phyloP scores from a whole-genome alignment of 2,329 filamentous ascomycete genomes.

The Mollisiaceae sp. region DNA sequence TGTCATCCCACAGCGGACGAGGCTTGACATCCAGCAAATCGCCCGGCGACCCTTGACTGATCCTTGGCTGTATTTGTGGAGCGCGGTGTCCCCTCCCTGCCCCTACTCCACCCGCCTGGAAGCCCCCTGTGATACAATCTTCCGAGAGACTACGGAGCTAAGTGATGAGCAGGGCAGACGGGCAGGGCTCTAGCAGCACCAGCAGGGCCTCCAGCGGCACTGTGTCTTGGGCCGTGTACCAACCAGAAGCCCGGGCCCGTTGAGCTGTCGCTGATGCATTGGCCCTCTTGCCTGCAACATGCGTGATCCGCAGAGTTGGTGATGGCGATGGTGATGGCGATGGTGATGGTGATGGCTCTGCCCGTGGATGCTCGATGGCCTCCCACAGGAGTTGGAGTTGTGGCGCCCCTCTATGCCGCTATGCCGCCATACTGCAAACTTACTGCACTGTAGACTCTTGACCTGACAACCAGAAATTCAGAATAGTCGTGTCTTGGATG shows the following conservation, averaged over 20 bases:
- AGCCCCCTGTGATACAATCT: constrained; percentile 8
- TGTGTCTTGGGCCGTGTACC: no score
- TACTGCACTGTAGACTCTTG: no score
- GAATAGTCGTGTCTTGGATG: not conserved
- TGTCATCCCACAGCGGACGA: not conserved
- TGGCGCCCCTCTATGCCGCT: not conserved
- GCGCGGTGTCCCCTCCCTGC: no score
- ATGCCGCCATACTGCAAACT: no score
- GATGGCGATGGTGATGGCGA: no score
- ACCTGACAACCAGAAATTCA: no score
- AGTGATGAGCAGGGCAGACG: constrained; percentile 2
- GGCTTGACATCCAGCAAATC: not conserved
- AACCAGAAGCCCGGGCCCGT: constrained; percentile 6
- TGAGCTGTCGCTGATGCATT: not conserved
- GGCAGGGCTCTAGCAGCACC: no score
- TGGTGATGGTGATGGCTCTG: no score
- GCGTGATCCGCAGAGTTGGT: not conserved
- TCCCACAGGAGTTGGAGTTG: not conserved
- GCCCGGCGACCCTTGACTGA: not conserved
- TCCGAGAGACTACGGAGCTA: not conserved
- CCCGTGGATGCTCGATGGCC: not conserved
- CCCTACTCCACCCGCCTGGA: constrained; percentile 1
- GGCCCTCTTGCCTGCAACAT: not conserved
- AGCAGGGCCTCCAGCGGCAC: no score
- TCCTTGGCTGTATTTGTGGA: no score